These are phyloP conservation scores for Fremontodendron californicum DNA, from an alignment of 345 rosid genomes.

Conservation along the genomic window DNA sequence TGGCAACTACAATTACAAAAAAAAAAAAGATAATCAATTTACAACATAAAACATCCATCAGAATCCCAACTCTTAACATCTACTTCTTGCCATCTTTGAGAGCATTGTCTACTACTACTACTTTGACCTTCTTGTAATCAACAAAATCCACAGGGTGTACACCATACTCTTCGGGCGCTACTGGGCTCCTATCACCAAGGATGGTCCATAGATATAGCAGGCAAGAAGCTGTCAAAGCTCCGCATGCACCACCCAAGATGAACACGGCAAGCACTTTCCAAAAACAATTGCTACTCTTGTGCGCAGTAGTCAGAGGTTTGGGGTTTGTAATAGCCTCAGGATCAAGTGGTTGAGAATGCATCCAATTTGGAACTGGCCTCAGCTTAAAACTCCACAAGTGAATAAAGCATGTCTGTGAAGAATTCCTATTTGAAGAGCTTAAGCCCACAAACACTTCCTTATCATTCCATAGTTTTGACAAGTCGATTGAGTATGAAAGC, in stretches of 20 bases:
- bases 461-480: slow-evolving; percentile 48
- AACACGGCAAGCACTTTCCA: slow-evolving; percentile 50
- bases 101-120: slow-evolving; percentile 39
- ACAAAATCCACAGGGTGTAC: slow-evolving; percentile 49
- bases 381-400: slow-evolving; percentile 66
- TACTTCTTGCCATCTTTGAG: slow-evolving; percentile 50
- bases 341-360: slow-evolving; percentile 61
- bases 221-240: slow-evolving; percentile 53
- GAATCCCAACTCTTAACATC: slow-evolving; percentile 15
- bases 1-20: slow-evolving; percentile 29
- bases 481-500: slow-evolving; percentile 41
- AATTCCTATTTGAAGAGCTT: slow-evolving; percentile 52
- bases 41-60: slow-evolving; percentile 40
- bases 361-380: slow-evolving; percentile 39
- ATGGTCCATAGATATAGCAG: slow-evolving; percentile 59
- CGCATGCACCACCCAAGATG: slow-evolving; percentile 58
- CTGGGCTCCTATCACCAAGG: slow-evolving; percentile 55
- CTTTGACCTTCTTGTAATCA: slow-evolving; percentile 60
- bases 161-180: slow-evolving; percentile 56
- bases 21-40: slow-evolving; percentile 40
- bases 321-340: slow-evolving; percentile 25
- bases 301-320: slow-evolving; percentile 26
- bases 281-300: slow-evolving; percentile 41
- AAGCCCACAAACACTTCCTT: slow-evolving; percentile 56
- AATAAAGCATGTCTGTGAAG: slow-evolving; percentile 45